Base-by-base conservation (phyloP, 805 yeast genomes). In the Sungouiella blattae region DNA sequence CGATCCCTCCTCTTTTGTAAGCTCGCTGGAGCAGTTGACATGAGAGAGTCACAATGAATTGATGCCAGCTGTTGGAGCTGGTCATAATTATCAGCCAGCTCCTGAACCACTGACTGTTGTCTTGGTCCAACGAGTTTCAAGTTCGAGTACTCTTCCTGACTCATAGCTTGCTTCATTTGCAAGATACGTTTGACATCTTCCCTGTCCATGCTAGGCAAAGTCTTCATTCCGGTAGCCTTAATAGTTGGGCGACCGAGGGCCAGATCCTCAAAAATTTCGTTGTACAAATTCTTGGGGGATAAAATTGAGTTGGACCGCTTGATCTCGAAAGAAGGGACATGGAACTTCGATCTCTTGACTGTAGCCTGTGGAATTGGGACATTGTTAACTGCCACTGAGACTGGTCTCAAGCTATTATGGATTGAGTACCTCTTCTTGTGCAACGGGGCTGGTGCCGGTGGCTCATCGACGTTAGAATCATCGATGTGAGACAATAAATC, bases 121-220 rank as follows among this genome's bases (percentile, higher is more conserved):
- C 32, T 36, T 5, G 42, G 46, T 1, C 61, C 62, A 7, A 53
- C 52, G 11, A 57, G 39, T 41, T 68, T 67, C 26, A 64, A 46
- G 14, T 54, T 50, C 2, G 65, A 44, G 37, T 64, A 66, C 33
- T 67, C 73, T 22, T 67, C 71, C 33, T 64, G 68, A 6, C 64
- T 58, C 28, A 68, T 57, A 6, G 60, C 62, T 25, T 57, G 53
- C 36, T 65, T 67, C 34, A 56, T 38, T 15, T 50, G 51, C 46
- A 45, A 44, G 23, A 70, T 68, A 37, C 58, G 55, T 43, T 63
- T 58, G 7, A 70, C 67, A 35, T 70, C 75, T 28, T 66, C 65
- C 11, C 60, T 54, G 39, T 69, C 72, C 74, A 70, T 70, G 43
- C 74, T 69, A 30, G 76, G 75, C 30, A 69, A 57, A 2, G 74